Base-by-base conservation (phyloP, 2,329 filamentous ascomycete genomes). In the Dothistroma septosporum region DNA sequence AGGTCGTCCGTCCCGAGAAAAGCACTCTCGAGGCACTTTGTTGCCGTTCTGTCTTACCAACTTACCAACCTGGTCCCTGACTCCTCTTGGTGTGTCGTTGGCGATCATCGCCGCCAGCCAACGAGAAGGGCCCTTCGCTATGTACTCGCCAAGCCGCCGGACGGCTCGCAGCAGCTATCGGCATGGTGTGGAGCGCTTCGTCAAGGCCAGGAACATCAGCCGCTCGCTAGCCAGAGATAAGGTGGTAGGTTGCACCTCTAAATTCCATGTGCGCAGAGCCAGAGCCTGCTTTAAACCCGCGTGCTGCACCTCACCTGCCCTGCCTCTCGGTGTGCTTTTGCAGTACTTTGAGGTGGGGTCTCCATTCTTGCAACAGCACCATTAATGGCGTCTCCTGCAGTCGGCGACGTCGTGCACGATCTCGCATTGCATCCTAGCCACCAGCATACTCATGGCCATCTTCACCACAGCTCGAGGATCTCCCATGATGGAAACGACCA, bases 361-460 rank as follows among this genome's bases (percentile, higher is more conserved):
- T 19, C 19, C 41, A 44, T n/a, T 44, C 14, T 44, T 44, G 19
- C 41, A n/a, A n/a, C 41, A 44, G n/a, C 12, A 19, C 41, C 41
- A 19, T 19, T 19, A 1, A 44, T 44, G 41, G 41, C 41, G 3
- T n/a, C 41, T 44, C 9, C 41, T 19, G n/a, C 41, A 19, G 41
- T 44, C 41, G 41, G 9, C 14, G 41, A 37, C 8, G 35, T 37
- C 35, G 35, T 37, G 35, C 22, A 59, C 33, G 76, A 78, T 61
- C 73, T 76, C 41, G 72, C 72, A n/a, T 63, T 77, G 41, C 69
- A 77, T 54, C 67, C 72, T 14, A 69, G 70, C 37, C 70, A 75
- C 53, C 74, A 77, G 59, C 76, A 78, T 62, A 69, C 73, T 48
- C 76, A 78, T 66, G 65, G 66, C 19, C 75, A 78, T 64, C 68